Evolutionary conservation across 202 grass and related monocot species (phyloP).

Genomic region (Schoenoplectus triqueter): DNA sequence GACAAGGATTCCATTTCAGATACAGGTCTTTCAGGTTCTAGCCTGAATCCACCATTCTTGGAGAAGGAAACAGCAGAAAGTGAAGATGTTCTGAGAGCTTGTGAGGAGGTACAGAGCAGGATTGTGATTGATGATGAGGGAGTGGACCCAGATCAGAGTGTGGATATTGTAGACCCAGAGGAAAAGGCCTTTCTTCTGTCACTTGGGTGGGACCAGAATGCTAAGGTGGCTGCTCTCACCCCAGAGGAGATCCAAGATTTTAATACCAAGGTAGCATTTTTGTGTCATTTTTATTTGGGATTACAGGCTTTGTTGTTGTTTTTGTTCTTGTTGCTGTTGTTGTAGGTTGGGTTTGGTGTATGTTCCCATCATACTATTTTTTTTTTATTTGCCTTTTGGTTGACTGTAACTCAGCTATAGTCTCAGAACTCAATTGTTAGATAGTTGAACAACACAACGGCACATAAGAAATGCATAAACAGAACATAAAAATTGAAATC

Average conservation of each 20-base stretch:
- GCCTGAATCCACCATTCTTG: background rate
- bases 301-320: no score
- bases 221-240: slow-evolving; percentile 42
- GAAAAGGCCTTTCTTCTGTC: slow-evolving; percentile 51
- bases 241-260: slow-evolving; percentile 56
- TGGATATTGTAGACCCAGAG: slow-evolving; percentile 46
- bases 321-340: background rate
- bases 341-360: no score
- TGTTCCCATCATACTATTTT: no score
- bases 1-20: slow-evolving; percentile 32
- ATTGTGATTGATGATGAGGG: slow-evolving; percentile 9
- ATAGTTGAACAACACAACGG: background rate
- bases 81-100: slow-evolving; percentile 15
- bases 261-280: slow-evolving; percentile 44
- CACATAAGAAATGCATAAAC: background rate
- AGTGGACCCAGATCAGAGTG: background rate
- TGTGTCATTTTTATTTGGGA: background rate
- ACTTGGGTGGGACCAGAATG: slow-evolving; percentile 56
- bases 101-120: slow-evolving; percentile 29
- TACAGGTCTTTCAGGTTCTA: background rate
- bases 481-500: slow-evolving; percentile 6
- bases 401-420: background rate
- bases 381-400: background rate
- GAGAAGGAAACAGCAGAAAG: background rate
- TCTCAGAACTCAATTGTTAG: background rate